Evolutionary conservation across 2,329 filamentous ascomycete species (phyloP).

Genomic region (Claviceps purpurea): DNA sequence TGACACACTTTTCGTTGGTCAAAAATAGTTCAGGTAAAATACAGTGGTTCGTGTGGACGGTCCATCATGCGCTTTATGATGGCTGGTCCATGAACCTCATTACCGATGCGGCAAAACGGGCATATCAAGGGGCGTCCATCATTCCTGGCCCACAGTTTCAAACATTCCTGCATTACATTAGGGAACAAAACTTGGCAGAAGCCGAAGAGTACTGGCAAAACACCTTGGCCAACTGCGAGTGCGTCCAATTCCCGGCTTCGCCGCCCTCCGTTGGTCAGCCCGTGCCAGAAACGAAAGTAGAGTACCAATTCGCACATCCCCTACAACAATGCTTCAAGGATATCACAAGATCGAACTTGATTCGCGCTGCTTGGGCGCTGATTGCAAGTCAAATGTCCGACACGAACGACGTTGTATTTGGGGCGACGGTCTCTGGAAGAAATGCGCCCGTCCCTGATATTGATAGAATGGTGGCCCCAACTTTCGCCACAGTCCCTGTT

Average conservation of each 20-base stretch:
- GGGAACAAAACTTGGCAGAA: conserved; percentile 19
- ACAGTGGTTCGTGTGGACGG: conserved; percentile 25
- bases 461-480: conserved; percentile 13
- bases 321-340: conserved; percentile 7
- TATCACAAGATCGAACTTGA: conserved; percentile 10
- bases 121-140: not conserved
- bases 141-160: conserved; percentile 18
- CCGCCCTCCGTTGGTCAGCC: conserved; percentile 28
- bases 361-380: conserved; percentile 33
- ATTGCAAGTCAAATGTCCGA: conserved; percentile 34
- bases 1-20: conserved; percentile 28
- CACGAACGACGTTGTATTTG: conserved; percentile 25
- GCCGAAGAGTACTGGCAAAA: conserved; percentile 30
- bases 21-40: conserved; percentile 14
- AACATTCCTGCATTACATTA: conserved; percentile 30
- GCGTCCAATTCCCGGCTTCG: conserved; percentile 28
- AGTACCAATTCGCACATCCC: conserved; percentile 9
- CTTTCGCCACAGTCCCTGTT: conserved; percentile 29
- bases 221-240: conserved; percentile 23
- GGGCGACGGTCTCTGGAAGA: conserved; percentile 28
- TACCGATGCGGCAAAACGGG: conserved; percentile 18
- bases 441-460: conserved; percentile 10
- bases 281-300: conserved; percentile 30
- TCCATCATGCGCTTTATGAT: conserved; percentile 40
- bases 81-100: conserved; percentile 31